These are phyloP conservation scores for Aquanectria penicillioides DNA, from an alignment of 2,329 filamentous ascomycete species.

Conservation along the genomic window DNA sequence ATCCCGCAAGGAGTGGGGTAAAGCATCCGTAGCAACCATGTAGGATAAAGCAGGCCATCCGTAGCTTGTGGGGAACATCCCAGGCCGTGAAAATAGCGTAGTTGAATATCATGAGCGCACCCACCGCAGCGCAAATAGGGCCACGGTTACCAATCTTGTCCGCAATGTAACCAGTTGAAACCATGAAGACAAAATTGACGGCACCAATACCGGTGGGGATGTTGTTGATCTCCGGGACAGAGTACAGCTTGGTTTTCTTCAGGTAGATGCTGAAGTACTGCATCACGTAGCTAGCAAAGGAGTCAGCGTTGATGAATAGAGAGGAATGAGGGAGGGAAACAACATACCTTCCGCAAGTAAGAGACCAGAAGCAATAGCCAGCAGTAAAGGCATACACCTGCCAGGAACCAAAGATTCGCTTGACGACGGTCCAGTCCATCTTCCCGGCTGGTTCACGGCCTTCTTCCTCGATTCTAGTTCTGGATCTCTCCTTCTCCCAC, in stretches of 20 bases:
- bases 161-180: slow-evolving; percentile 47
- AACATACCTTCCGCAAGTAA: slow-evolving; percentile 46
- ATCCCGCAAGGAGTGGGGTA: slow-evolving; percentile 53
- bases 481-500: slow-evolving; percentile 71
- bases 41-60: slow-evolving; percentile 52
- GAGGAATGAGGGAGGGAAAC: not conserved
- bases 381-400: slow-evolving; percentile 55
- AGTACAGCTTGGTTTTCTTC: slow-evolving; percentile 47
- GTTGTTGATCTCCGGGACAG: slow-evolving; percentile 54
- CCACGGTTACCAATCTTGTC: slow-evolving; percentile 50
- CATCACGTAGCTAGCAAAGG: slow-evolving; percentile 45
- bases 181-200: slow-evolving; percentile 55
- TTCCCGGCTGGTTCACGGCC: slow-evolving; percentile 50
- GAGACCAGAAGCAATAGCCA: slow-evolving; percentile 51
- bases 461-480: slow-evolving; percentile 73
- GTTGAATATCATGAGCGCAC: slow-evolving; percentile 47
- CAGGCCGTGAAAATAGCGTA: slow-evolving; percentile 51
- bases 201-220: slow-evolving; percentile 56
- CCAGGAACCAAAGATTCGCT: slow-evolving; percentile 53
- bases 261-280: slow-evolving; percentile 55
- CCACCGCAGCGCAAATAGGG: slow-evolving; percentile 48
- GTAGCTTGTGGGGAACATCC: slow-evolving; percentile 48
- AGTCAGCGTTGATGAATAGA: slow-evolving; percentile 1
- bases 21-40: slow-evolving; percentile 53
- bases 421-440: slow-evolving; percentile 47